A percentile compares a stretch with the other conserved stretches of the same genome.
Evolutionary conservation across 345 rosid genomes (phyloP).

Genomic region (Citrus mangshanensis): DNA sequence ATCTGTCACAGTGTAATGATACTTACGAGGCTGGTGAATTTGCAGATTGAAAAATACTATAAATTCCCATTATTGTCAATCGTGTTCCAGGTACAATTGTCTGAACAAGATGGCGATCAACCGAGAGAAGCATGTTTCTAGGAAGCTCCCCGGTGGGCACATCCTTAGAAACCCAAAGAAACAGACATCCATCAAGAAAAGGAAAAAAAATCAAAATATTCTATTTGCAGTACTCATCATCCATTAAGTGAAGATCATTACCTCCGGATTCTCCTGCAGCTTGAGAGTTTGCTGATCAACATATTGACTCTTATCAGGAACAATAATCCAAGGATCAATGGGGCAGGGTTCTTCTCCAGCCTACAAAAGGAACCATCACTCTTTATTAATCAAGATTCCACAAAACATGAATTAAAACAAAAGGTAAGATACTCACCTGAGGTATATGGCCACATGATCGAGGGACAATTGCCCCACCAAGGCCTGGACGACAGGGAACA

Average conservation of each 20-base stretch:
- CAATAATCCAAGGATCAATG: conserved; percentile 93
- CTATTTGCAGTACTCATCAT: neutral
- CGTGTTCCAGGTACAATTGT: conserved; percentile 90
- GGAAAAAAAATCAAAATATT: neutral
- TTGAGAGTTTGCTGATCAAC: conserved; percentile 97
- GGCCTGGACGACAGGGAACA: conserved; percentile 91
- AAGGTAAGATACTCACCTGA: conserved; percentile 49
- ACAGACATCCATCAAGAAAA: neutral
- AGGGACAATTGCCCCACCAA: conserved; percentile 95
- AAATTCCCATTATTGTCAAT: conserved; percentile 88
- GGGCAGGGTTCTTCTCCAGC: conserved; percentile 94
- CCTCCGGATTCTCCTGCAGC: conserved; percentile 97
- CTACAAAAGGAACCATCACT: conserved; percentile 35
- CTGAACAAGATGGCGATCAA: conserved; percentile 90
- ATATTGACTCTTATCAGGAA: conserved; percentile 90
- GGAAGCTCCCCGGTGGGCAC: conserved; percentile 99
- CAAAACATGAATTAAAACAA: neutral
- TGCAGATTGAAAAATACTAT: conserved; percentile 86
- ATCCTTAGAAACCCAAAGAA: conserved; percentile 48
- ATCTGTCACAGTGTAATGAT: conserved; percentile 2
- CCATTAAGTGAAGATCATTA: conserved; percentile 19
- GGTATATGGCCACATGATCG: conserved; percentile 89
- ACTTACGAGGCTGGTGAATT: conserved; percentile 71
- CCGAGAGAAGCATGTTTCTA: conserved; percentile 90
- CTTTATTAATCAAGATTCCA: neutral